Evolutionary conservation across 768 basidiomycete species (phyloP).

Genomic region (Mycena haematopus): DNA sequence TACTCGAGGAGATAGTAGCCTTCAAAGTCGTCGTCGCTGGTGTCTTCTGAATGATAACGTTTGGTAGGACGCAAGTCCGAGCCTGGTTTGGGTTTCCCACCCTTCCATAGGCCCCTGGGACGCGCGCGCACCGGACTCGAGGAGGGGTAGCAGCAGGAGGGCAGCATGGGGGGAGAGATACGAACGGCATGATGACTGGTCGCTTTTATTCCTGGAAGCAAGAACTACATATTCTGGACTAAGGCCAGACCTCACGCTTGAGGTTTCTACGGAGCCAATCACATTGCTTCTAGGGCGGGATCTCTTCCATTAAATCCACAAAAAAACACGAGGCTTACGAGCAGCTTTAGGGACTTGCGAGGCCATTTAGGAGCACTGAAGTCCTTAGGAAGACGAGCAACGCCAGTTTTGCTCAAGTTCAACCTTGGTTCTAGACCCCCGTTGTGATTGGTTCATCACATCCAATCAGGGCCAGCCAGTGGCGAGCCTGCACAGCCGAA

Average conservation of each 20-base stretch:
- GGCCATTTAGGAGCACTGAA: neutral
- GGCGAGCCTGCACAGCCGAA: neutral
- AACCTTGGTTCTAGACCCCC: slow-evolving; percentile 8
- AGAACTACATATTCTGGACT: slow-evolving; percentile 17
- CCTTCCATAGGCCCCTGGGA: slow-evolving; percentile 26
- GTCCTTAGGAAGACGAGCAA: neutral
- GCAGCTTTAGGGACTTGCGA: neutral
- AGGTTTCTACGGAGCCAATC: slow-evolving; percentile 4
- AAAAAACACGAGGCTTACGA: neutral
- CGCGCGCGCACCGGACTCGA: slow-evolving; percentile 3
- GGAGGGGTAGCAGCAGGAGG: slow-evolving; percentile 1
- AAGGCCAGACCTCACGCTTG: slow-evolving; percentile 13
- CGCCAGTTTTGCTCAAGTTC: neutral
- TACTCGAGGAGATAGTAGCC: slow-evolving; percentile 23
- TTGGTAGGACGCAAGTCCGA: slow-evolving; percentile 16
- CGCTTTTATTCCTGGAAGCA: slow-evolving; percentile 18
- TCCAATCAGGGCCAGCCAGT: neutral
- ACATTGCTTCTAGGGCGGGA: neutral
- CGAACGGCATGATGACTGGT: slow-evolving; percentile 11
- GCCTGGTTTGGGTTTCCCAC: slow-evolving; percentile 21
- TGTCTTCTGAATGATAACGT: slow-evolving; percentile 25
- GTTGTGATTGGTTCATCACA: slow-evolving; percentile 11
- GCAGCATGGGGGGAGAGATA: slow-evolving; percentile 6
- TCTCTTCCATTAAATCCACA: neutral
- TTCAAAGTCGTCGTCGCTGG: slow-evolving; percentile 13